A percentile compares a stretch with the other conserved stretches of the same genome.
These are phyloP conservation scores for Pecoramyces ruminantium DNA, from an alignment of 192 early-diverging fungal genomes.

Conservation along the genomic window DNA sequence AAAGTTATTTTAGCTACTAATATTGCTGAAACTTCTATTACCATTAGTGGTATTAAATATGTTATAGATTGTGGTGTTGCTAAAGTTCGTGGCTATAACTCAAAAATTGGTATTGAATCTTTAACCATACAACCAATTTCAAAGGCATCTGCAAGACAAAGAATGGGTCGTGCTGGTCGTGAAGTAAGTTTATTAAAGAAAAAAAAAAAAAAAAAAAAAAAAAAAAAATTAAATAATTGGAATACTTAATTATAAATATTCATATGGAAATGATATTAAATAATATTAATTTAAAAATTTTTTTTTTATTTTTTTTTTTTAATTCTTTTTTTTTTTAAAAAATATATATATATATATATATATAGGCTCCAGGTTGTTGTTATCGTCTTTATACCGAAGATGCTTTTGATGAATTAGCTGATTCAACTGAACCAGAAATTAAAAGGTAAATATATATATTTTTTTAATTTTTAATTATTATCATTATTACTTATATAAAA, in stretches of 20 bases:
- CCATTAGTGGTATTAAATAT: constrained; percentile 83
- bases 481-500: too few relatives aligned
- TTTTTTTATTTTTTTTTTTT: background rate
- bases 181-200: constrained; percentile 29
- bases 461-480: too few relatives aligned
- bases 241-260: too few relatives aligned
- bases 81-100: constrained; percentile 77
- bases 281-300: too few relatives aligned
- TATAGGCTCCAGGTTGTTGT: constrained; percentile 62
- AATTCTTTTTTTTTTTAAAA: background rate
- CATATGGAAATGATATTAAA: too few relatives aligned
- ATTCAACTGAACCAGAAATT: constrained; percentile 83
- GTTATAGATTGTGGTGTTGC: constrained; percentile 87
- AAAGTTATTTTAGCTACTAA: constrained; percentile 94
- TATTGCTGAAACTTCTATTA: constrained; percentile 96
- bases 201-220: too few relatives aligned
- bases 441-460: constrained; percentile 25
- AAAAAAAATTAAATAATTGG: too few relatives aligned
- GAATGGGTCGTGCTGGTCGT: constrained; percentile 89
- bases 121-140: constrained; percentile 74
- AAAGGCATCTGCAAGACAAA: constrained; percentile 78
- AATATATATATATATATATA: background rate
- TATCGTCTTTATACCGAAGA: constrained; percentile 86
- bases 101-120: constrained; percentile 78
- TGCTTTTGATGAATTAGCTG: constrained; percentile 50